These are phyloP conservation scores for Lachnellula hyalina DNA, from an alignment of 2,329 filamentous ascomycete species.

Conservation along the genomic window DNA sequence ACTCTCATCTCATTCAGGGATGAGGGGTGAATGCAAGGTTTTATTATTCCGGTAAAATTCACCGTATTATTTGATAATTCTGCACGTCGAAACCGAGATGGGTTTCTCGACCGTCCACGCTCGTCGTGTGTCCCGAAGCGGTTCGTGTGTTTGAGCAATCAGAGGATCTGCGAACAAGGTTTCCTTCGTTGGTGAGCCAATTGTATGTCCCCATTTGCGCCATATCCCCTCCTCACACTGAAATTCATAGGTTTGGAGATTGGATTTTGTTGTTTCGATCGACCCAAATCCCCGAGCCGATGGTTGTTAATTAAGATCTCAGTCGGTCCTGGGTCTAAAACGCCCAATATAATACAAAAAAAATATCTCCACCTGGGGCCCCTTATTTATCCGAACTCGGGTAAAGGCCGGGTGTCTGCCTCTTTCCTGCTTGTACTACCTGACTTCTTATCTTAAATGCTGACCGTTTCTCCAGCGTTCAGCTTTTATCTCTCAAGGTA, in stretches of 20 bases:
- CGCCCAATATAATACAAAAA: background rate
- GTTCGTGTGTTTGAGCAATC: slow-evolving; percentile 11
- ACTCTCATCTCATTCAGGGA: background rate
- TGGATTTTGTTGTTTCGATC: background rate
- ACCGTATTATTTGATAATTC: background rate
- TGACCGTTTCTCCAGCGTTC: background rate
- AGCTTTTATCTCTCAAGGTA: background rate
- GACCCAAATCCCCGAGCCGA: slow-evolving; percentile 9
- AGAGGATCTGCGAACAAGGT: slow-evolving; percentile 4
- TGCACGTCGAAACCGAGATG: slow-evolving; percentile 13
- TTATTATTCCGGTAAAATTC: background rate
- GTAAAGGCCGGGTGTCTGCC: background rate
- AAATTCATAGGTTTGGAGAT: background rate
- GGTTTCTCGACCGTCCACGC: slow-evolving; percentile 1
- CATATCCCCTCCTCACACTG: background rate
- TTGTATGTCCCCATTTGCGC: background rate
- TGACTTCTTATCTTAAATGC: background rate
- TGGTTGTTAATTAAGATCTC: background rate
- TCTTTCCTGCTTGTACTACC: background rate
- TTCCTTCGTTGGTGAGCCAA: background rate
- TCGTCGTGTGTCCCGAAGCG: slow-evolving; percentile 4
- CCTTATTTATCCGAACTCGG: background rate
- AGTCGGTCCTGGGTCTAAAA: background rate
- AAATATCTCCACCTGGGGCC: no score
- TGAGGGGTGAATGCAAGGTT: slow-evolving; percentile 4